Conservation (phyloP, 805 yeast genomes). For the Starmerella etchellsii region DNA sequence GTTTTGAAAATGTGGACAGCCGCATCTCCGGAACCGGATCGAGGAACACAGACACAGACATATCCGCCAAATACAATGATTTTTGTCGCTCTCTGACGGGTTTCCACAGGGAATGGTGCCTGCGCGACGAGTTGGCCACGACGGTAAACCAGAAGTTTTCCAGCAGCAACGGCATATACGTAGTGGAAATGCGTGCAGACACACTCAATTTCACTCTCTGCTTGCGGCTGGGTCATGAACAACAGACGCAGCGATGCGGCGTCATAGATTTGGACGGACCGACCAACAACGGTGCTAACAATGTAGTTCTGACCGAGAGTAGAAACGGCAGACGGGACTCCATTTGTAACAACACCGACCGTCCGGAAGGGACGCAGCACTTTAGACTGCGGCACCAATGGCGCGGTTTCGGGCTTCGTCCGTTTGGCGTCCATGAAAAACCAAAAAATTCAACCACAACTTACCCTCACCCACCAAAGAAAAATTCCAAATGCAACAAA, state of each 20-base stretch:
- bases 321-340: slow-evolving; percentile 75
- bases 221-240: slow-evolving; percentile 73
- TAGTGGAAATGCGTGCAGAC: slow-evolving; percentile 72
- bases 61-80: slow-evolving; percentile 66
- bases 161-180: slow-evolving; percentile 65
- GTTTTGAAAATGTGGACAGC: slow-evolving; percentile 46
- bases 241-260: slow-evolving; percentile 67
- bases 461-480: too few species aligned
- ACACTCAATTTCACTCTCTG: slow-evolving; percentile 54
- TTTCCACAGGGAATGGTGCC: slow-evolving; percentile 28
- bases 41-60: slow-evolving; percentile 43
- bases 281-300: slow-evolving; percentile 80
- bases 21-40: slow-evolving; percentile 7
- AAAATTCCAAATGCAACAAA: too few species aligned
- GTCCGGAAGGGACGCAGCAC: slow-evolving; percentile 22
- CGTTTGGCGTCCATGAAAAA: slow-evolving; percentile 3
- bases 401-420: background rate
- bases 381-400: background rate
- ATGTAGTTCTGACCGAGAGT: slow-evolving; percentile 79
- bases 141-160: slow-evolving; percentile 60
- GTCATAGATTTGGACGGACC: slow-evolving; percentile 84
- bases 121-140: slow-evolving; percentile 56
- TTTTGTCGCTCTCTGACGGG: slow-evolving; percentile 30
- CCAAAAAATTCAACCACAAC: too few species aligned
- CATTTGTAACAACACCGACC: slow-evolving; percentile 80